Base-by-base conservation (phyloP, 129 eudicot genomes). In the Lonicera japonica region DNA sequence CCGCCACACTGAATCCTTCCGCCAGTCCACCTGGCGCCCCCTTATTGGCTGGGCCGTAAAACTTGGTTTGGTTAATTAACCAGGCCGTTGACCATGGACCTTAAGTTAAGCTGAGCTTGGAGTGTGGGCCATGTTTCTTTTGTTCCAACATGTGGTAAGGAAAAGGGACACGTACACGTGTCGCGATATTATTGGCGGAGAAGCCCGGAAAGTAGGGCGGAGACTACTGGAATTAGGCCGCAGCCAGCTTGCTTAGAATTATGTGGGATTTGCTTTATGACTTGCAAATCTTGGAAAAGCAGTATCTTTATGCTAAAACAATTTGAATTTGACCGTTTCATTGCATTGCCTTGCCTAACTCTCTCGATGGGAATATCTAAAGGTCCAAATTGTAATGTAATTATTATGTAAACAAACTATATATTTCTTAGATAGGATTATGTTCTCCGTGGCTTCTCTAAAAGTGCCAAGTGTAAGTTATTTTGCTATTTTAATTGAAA, bases 51-150 rank as follows among this genome's bases (percentile, higher is more conserved):
- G 10, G 1, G 25, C 66, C n/a, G n/a, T 24, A 13, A 65, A 60
- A 43, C 60, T 50, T 43, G 65, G 52, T 63, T 67, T 11, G 51
- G 63, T 58, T 66, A 58, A 61, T 68, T 69, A 75, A 69, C 72
- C 45, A 2, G 36, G 6, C 4, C 36, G 36, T 29, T 29, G 36
- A 29, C 36, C 36, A 29, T 29, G 2, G 6, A 6, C 36, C 51
- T 12, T 63, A 71, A 53, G 58, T 12, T 63, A 71, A 53, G 58
- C 41, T 14, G 29, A 55, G 66, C 39, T 47, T 36, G 45, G 64
- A 47, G 11, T 39, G 67, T 52, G 36, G 72, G 75, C 61, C 71
- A 63, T 78, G 83, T 68, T 70, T 63, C 83, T 56, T 63, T 60
- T 59, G 63, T 68, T 59, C 83, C 75, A 64, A 36, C 79, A 78